Percentiles rank a stretch among this genome's conserved stretches.
These are phyloP conservation scores for Rhytidiadelphus loreus DNA, from an alignment of 225 moss, liverwort and hornwort species.

Conservation along the genomic window DNA sequence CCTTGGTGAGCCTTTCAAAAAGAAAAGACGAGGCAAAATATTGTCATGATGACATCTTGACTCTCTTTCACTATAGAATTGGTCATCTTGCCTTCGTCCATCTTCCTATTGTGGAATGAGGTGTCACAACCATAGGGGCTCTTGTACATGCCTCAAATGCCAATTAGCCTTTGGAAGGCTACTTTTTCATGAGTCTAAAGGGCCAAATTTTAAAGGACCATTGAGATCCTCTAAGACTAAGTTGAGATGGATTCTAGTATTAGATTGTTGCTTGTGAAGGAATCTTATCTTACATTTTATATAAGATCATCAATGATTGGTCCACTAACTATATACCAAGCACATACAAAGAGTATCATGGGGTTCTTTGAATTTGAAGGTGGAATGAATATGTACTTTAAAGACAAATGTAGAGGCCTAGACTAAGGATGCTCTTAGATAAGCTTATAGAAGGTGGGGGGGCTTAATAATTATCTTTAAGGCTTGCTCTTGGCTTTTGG, in stretches of 20 bases:
- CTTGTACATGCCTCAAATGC: not conserved
- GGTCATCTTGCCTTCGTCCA: fast-evolving
- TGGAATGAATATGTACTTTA: not conserved
- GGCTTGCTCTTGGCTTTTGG: no score
- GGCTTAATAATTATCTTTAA: no score
- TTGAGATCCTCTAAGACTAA: not conserved
- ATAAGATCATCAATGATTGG: not conserved
- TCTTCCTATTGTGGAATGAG: not conserved
- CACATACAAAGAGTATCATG: fast-evolving
- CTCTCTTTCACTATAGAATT: not conserved
- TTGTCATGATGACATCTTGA: not conserved
- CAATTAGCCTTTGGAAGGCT: no score
- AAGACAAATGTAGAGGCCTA: not conserved
- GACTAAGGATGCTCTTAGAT: no score
- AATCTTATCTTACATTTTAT: not conserved
- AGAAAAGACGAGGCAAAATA: not conserved
- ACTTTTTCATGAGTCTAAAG: no score
- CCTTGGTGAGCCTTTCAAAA: not conserved
- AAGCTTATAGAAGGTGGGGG: no score
- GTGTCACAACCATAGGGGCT: fast-evolving
- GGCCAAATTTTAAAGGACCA: not conserved
- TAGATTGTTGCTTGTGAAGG: not conserved
- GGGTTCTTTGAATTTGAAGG: not conserved
- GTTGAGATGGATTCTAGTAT: not conserved
- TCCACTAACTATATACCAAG: not conserved